These are phyloP conservation scores for Psilocybe subaeruginosa DNA, from an alignment of 768 basidiomycete species.

Conservation along the genomic window DNA sequence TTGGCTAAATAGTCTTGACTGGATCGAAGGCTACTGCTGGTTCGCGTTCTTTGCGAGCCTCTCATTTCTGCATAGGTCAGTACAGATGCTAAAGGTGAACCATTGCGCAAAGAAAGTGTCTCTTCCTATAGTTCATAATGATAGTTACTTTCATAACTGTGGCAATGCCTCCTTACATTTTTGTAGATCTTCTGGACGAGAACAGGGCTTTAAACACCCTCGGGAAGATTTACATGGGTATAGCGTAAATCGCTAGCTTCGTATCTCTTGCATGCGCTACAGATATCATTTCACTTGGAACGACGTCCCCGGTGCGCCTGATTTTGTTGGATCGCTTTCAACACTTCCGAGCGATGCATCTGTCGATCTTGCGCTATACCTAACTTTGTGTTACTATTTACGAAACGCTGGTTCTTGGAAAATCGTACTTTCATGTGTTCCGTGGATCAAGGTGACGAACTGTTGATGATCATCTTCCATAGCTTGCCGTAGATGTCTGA, in stretches of 20 bases:
- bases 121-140: slow-evolving; percentile 9
- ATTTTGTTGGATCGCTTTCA: slow-evolving; percentile 6
- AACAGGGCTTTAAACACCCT: slow-evolving; percentile 4
- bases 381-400: neutral
- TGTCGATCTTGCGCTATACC: neutral
- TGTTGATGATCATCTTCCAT: slow-evolving; percentile 9
- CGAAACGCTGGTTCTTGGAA: neutral
- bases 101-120: slow-evolving; percentile 1
- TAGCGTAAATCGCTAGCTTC: neutral
- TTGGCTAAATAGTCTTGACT: slow-evolving; percentile 7
- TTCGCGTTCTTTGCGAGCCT: slow-evolving; percentile 11
- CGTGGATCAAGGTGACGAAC: slow-evolving; percentile 1
- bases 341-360: slow-evolving; percentile 2
- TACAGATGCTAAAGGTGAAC: neutral
- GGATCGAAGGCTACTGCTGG: slow-evolving; percentile 14
- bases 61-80: neutral
- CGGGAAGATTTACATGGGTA: slow-evolving; percentile 5
- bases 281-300: neutral
- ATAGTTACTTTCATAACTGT: neutral
- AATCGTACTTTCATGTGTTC: slow-evolving; percentile 10
- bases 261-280: neutral
- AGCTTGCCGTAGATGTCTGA: neutral
- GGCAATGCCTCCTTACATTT: neutral
- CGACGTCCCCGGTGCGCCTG: neutral
- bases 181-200: slow-evolving; percentile 8